Conservation (phyloP, 306 rosid species). For the Trifolium pratense region DNA sequence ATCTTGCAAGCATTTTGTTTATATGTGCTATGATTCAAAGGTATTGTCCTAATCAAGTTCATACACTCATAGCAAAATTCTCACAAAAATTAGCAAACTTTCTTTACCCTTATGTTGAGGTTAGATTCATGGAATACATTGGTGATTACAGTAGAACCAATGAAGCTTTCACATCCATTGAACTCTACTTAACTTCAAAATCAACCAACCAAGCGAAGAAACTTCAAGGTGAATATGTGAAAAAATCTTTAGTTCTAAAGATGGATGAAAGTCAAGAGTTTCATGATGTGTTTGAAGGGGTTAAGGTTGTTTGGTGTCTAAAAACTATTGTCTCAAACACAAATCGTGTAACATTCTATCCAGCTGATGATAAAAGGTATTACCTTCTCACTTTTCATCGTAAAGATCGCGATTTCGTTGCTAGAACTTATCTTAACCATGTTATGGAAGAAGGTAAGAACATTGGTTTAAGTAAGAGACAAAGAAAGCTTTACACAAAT, state of each 20-base stretch:
- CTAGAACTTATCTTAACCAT: constrained; percentile 41
- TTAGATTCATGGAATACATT: constrained; percentile 49
- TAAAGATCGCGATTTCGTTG: constrained; percentile 3
- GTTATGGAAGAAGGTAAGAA: constrained; percentile 44
- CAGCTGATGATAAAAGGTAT: constrained; percentile 39
- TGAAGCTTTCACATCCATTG: constrained; percentile 40
- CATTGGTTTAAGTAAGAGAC: constrained; percentile 40
- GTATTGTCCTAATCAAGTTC: constrained; percentile 46
- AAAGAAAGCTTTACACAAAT: constrained; percentile 53
- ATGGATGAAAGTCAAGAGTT: constrained; percentile 59
- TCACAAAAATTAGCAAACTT: constrained; percentile 18
- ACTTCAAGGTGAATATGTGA: constrained; percentile 46
- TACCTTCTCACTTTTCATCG: constrained; percentile 47
- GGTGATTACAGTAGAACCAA: not conserved
- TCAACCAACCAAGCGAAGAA: constrained; percentile 40
- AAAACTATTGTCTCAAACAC: not conserved
- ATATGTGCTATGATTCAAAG: constrained; percentile 44
- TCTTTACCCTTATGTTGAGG: constrained; percentile 49
- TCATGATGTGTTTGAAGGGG: constrained; percentile 41
- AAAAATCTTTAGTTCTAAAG: constrained; percentile 34
- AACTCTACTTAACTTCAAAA: constrained; percentile 41
- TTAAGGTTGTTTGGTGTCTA: constrained; percentile 53
- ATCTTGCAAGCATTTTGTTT: constrained; percentile 26
- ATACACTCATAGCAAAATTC: constrained; percentile 13
- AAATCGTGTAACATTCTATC: constrained; percentile 24